Base-by-base conservation (phyloP, 768 basidiomycete species). In the Solioccasus polychromus region DNA sequence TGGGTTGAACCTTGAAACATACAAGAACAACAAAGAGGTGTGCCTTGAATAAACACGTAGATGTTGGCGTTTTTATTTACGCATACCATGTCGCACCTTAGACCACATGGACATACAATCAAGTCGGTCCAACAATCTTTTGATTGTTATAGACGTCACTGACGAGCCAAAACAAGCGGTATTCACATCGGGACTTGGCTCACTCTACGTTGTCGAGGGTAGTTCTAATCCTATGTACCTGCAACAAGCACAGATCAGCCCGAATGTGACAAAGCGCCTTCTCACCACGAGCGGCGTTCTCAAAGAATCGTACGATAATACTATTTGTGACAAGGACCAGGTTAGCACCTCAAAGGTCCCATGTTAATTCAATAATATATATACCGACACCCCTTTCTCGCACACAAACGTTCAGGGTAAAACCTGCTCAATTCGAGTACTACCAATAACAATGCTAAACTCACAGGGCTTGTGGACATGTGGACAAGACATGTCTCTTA, bases 31-130 rank as follows among this genome's bases (percentile, higher is more conserved):
- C 31, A 51, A 53, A 11, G 30, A 35, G 52, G 64, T 57, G n/a
- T n/a, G n/a, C n/a, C n/a, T n/a, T n/a, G n/a, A n/a, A n/a, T n/a
- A n/a, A n/a, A n/a, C n/a, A n/a, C n/a, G n/a, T n/a, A n/a, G n/a
- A n/a, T n/a, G n/a, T n/a, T n/a, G n/a, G n/a, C n/a, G n/a, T n/a
- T n/a, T 19, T 11, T 9, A 9, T 9, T 31, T 9, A 31, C 15
- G 11, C 1, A 14, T 11, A 8, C 38, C 11, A 44, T 20, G n/a
- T n/a, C 11, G 11, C 42, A 28, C 15, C 23, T 12, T 47, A 78
- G 74, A 79, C 77, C 4, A 72, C 78, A 2, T 80, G 79, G 79
- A 78, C 74, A 0, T 81, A 81, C 54, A 80, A 81, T 51, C 79
- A 80, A 55, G 78, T 75, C 48, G 29, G 51, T 45, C 20, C 1